Conservation (phyloP, 2,329 filamentous ascomycete species). For the Cytospora mali region DNA sequence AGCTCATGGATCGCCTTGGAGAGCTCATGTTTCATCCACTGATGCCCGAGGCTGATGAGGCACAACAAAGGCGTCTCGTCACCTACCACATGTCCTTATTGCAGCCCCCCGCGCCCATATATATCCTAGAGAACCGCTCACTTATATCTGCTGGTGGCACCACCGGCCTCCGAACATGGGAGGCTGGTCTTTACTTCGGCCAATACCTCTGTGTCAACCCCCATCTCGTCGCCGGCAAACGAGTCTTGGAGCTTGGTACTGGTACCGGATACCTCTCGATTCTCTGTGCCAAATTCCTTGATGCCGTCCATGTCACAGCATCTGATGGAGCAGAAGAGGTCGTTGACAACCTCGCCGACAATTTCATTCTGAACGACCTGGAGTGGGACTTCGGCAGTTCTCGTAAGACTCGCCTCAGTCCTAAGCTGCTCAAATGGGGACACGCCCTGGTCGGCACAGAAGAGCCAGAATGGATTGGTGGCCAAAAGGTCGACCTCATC, state of each 20-base stretch:
- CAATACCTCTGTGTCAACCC: slow-evolving; percentile 62
- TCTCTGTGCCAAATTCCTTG: slow-evolving; percentile 69
- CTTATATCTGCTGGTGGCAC: slow-evolving; percentile 72
- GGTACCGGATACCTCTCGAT: slow-evolving; percentile 78
- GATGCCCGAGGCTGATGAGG: slow-evolving; percentile 65
- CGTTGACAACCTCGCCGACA: slow-evolving; percentile 67
- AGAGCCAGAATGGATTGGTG: slow-evolving; percentile 54
- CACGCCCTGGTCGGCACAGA: slow-evolving; percentile 60
- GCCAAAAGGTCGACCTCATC: slow-evolving; percentile 60
- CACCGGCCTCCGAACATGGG: slow-evolving; percentile 80
- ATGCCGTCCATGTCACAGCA: slow-evolving; percentile 60
- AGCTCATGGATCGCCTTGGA: slow-evolving; percentile 71
- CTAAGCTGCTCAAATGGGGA: slow-evolving; percentile 67
- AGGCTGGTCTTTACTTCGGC: slow-evolving; percentile 74
- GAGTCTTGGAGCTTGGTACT: slow-evolving; percentile 71
- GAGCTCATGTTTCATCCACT: slow-evolving; percentile 64
- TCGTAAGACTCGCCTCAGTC: slow-evolving; percentile 45
- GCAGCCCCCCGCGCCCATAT: slow-evolving; percentile 46
- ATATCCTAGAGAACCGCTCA: slow-evolving; percentile 68
- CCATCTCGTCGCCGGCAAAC: slow-evolving; percentile 53
- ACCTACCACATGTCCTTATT: slow-evolving; percentile 63
- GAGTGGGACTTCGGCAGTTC: slow-evolving; percentile 38
- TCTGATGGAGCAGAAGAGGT: slow-evolving; percentile 78
- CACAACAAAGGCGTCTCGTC: slow-evolving; percentile 73
- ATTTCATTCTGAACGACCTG: slow-evolving; percentile 68